Evolutionary conservation across 805 yeast genomes (phyloP).

Genomic region (Starmerella vitae): DNA sequence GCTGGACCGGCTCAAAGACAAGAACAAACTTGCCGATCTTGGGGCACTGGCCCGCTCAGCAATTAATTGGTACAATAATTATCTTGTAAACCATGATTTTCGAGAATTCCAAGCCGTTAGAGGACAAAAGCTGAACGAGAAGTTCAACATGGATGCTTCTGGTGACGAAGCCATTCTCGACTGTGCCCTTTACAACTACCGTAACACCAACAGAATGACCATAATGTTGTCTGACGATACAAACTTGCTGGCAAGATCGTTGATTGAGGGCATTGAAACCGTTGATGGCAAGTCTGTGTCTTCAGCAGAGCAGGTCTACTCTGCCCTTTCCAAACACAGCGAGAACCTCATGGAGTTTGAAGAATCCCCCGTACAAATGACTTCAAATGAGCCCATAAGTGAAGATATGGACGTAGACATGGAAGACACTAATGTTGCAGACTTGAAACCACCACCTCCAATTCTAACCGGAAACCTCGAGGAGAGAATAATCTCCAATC

Average conservation of each 20-base stretch:
- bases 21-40: not conserved
- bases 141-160: not conserved
- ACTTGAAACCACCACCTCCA: slow-evolving; percentile 4
- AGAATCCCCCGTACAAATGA: not conserved
- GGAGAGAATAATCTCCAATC: not conserved
- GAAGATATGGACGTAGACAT: not conserved
- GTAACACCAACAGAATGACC: slow-evolving; percentile 1
- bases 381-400: not conserved
- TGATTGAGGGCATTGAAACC: slow-evolving; percentile 10
- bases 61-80: slow-evolving; percentile 12
- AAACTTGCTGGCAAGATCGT: slow-evolving; percentile 11
- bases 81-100: slow-evolving; percentile 4
- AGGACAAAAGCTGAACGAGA: slow-evolving; percentile 12
- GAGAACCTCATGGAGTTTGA: slow-evolving; percentile 9
- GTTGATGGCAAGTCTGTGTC: not conserved
- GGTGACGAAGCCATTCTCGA: slow-evolving; percentile 15
- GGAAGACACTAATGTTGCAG: not conserved
- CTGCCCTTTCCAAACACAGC: slow-evolving; percentile 1
- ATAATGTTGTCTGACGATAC: slow-evolving; percentile 13
- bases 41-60: slow-evolving; percentile 12
- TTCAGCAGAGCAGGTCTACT: slow-evolving; percentile 2
- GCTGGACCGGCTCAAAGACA: slow-evolving; percentile 17
- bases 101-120: slow-evolving; percentile 4
- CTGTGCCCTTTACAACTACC: slow-evolving; percentile 15
- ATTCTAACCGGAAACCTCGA: not conserved